phyloP scores from a whole-genome alignment of 2,329 filamentous ascomycete species.

The Colletotrichum sp. region DNA sequence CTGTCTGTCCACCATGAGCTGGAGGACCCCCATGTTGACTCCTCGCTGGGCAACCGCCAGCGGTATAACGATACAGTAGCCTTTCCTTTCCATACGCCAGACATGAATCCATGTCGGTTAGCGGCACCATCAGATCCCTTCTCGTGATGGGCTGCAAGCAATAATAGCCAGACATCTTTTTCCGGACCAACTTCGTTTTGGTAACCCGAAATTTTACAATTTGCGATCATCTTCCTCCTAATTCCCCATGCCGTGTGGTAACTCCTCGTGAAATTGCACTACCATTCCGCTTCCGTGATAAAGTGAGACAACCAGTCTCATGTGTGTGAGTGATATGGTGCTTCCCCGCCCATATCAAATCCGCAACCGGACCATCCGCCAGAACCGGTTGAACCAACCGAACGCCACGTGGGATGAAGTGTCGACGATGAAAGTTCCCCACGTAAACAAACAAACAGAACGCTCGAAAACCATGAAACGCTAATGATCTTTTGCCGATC shows the following conservation, averaged over 20 bases:
- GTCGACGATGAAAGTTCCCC: background rate
- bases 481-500: conserved; percentile 10
- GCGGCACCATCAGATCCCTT: background rate
- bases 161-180: conserved; percentile 7
- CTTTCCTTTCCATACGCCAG: background rate
- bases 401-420: conserved; percentile 12
- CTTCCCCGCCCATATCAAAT: background rate
- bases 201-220: conserved; percentile 11
- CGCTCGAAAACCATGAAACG: conserved; percentile 4
- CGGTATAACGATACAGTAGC: background rate
- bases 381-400: background rate
- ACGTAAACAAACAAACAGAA: background rate
- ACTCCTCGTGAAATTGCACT: conserved; percentile 13
- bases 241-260: background rate
- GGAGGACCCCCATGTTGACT: background rate
- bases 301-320: conserved; percentile 14
- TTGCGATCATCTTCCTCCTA: conserved; percentile 1
- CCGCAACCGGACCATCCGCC: conserved; percentile 6
- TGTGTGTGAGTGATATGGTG: background rate
- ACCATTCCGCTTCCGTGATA: conserved; percentile 14
- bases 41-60: conserved; percentile 1
- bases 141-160: conserved; percentile 3
- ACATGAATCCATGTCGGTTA: background rate
- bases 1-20: background rate
- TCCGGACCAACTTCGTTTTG: conserved; percentile 1